Base-by-base conservation (phyloP, 352 stramenopile genomes). In the Globisporangium radiosum region DNA sequence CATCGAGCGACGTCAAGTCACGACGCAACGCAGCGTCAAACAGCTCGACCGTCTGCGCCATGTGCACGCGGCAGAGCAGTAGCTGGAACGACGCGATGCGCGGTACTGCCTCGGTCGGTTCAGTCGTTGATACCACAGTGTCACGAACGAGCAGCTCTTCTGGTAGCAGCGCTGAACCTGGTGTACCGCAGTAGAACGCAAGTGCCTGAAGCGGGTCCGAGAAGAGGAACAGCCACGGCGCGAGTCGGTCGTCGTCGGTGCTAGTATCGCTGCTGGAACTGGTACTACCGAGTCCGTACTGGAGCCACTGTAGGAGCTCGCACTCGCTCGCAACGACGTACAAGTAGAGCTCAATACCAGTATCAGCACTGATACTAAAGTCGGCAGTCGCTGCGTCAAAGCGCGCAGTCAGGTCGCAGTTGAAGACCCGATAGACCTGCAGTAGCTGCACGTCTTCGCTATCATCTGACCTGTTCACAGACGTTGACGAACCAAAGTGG, bases 371-470 rank as follows among this genome's bases (percentile, higher is more conserved):
- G 17, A 19, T 19, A 19, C 17, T 19, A 0, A 19, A 19, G 17
- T 40, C 9, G 1, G 3, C 4, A 6, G 37, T 17, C n/a, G 39
- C 19, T 53, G 7, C 2, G 19, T 58, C 70, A 60, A 80, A 88
- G 4, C 17, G 40, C 19, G 39, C 9, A 25, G 58, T 56, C 33
- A 83, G 48, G 10, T 74, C 65, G 0, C 71, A 59, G 25, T 86
- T 69, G 48, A 75, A 80, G 43, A 74, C 78, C 5, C 78, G 70
- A 52, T 85, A 72, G 17, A 81, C 72, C 57, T 83, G 66, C 33
- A 88, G 53, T 9, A 88, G 53, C 9, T 62, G 50, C 0, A 74
- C 59, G 17, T 19, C 17, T 19, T 19, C 17, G 17, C 17, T 19
- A 19, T 19, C 17, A 19, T 19, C 17, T 19, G 17, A 19, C 17